Evolutionary conservation across 208 protist species (phyloP).

Genomic region (Entamoeba invadens): DNA sequence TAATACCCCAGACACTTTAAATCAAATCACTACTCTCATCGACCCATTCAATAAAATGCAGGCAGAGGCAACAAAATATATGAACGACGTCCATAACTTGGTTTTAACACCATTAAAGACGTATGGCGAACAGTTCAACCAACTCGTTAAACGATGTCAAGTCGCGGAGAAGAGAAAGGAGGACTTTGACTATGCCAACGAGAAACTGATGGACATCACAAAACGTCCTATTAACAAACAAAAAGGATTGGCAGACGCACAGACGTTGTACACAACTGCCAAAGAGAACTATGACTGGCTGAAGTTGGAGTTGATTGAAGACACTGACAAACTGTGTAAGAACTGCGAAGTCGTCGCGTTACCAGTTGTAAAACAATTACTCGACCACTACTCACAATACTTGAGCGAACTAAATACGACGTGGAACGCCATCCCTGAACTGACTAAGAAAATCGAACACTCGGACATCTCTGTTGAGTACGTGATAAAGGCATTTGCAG

Average conservation of each 20-base stretch:
- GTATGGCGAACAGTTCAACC: not conserved
- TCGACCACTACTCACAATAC: not conserved
- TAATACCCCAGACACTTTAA: not conserved
- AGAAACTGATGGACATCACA: not conserved
- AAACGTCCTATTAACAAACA: not conserved
- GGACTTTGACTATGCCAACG: not conserved
- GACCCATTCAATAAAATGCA: not conserved
- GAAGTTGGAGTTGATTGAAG: not conserved
- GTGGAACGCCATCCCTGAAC: not conserved
- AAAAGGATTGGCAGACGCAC: not conserved
- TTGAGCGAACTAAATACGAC: not conserved
- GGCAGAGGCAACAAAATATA: not conserved
- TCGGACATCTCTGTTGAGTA: not conserved
- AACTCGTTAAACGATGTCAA: not conserved
- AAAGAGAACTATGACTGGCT: not conserved
- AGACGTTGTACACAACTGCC: not conserved
- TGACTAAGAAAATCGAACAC: not conserved
- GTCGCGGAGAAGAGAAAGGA: not conserved
- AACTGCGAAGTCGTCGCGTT: not conserved
- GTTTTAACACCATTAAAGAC: not conserved
- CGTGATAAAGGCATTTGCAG: not conserved
- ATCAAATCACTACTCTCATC: not conserved
- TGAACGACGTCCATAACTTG: not conserved
- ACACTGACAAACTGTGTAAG: not conserved
- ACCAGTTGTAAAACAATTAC: not conserved